These are phyloP conservation scores for Exsudoporus floridanus DNA, from an alignment of 1,284 basidiomycete genomes.

Conservation along the genomic window DNA sequence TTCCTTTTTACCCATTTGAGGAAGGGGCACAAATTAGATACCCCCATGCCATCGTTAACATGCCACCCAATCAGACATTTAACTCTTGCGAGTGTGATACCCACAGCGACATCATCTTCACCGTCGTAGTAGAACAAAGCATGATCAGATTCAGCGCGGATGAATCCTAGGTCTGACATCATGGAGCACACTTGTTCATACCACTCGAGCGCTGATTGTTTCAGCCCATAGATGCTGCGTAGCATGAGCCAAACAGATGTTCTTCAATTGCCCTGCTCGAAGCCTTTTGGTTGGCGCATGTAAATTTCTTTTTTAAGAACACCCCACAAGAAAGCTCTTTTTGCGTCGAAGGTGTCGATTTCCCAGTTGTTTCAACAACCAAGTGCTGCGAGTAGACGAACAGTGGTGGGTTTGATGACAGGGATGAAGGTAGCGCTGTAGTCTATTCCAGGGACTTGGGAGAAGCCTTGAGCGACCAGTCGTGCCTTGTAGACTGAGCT, in stretches of 20 bases:
- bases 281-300: neutral
- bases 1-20: too few species aligned
- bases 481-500: neutral
- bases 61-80: neutral
- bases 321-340: neutral
- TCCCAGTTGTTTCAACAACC: neutral
- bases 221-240: neutral
- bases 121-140: neutral
- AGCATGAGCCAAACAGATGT: neutral
- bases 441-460: neutral
- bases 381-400: neutral
- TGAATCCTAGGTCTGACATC: neutral
- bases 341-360: neutral
- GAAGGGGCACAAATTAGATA: too few species aligned
- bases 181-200: neutral
- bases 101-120: neutral
- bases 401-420: neutral
- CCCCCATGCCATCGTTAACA: neutral
- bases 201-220: neutral
- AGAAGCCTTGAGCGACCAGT: neutral
- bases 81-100: too few species aligned
- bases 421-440: neutral
- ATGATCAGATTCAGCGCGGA: neutral
- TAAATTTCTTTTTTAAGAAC: neutral
- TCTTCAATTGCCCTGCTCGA: neutral